Conservation (phyloP, 2,329 filamentous ascomycete genomes). For the Ophiosphaerella narmari region DNA sequence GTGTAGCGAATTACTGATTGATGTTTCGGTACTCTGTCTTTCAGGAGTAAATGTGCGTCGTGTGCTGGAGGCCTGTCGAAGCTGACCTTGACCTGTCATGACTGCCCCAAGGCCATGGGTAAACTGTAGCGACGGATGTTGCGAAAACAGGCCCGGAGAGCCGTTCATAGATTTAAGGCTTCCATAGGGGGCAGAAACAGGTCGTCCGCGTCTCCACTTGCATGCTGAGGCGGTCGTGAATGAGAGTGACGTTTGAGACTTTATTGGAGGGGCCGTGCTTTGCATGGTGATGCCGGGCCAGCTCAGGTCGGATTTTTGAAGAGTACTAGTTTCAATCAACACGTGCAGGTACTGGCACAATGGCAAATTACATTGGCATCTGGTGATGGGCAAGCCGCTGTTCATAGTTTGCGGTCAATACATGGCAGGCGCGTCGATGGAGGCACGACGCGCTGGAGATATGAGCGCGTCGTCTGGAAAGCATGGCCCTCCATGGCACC, state of each 20-base stretch:
- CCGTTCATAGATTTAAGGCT: conserved; percentile 1
- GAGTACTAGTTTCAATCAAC: background rate
- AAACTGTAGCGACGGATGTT: background rate
- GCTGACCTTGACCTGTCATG: background rate
- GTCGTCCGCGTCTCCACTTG: conserved; percentile 27
- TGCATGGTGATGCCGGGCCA: conserved; percentile 3
- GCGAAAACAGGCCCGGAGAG: background rate
- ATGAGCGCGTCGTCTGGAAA: conserved; percentile 34
- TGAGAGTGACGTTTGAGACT: conserved; percentile 2
- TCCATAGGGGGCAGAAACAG: conserved; percentile 14
- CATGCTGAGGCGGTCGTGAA: conserved; percentile 8
- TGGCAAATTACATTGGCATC: background rate
- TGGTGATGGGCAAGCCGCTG: background rate
- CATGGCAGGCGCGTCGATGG: conserved; percentile 19
- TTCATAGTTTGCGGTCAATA: conserved; percentile 11
- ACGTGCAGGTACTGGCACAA: background rate
- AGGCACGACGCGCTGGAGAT: conserved; percentile 27
- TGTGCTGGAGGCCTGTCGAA: conserved; percentile 1
- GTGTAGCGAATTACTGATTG: conserved; percentile 1
- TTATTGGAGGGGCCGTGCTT: conserved; percentile 7
- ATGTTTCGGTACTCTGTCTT: background rate
- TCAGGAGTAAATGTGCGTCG: conserved; percentile 1
- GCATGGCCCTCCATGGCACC: conserved; percentile 46
- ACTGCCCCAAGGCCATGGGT: background rate
- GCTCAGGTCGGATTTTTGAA: background rate